Evolutionary conservation across 1,284 basidiomycete species (phyloP), one percentile per base, ranked within the genome.

Genomic region (Naganishia cerealis): DNA sequence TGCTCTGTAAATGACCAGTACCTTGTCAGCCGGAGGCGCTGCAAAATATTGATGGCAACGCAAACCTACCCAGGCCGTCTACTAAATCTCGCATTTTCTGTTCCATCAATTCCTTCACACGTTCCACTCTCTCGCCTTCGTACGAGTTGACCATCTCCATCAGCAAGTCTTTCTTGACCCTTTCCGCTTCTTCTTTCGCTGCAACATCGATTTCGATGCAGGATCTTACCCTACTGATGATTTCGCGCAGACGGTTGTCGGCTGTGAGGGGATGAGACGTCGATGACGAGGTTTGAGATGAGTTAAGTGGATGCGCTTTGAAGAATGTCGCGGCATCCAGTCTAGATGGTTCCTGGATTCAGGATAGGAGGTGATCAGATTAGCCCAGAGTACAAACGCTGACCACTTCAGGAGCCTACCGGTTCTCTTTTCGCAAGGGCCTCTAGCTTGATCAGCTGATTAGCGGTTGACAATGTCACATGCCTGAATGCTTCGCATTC

Each of bases 401-500:
- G 13, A 26, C 21, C 9, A 21, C 21, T 26, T 13, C 8, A 33
- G 26, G 52, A 7, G 71, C 75, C 33, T 54, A 80, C 79, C 42
- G 78, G 74, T 59, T 73, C 70, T 16, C 73, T 76, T 7, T 62
- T 70, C 3, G 75, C 72, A 12, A 73, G 71, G 0, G 78, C 76
- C 10, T 79, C 65, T 36, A 89, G 80, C 26, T 83, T 81, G 72
- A 88, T 86, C 29, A 90, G 78, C 69, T 87, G 87, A 73, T 92
- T 92, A 21, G 87, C 87, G 3, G 87, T 83, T 39, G 85, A 83
- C 39, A 93, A 77, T 2, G 91, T 78, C n/a, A 92, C 81, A 65
- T 85, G 86, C 67, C 87, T 85, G 67, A 94, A 84, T 40, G 84
- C 83, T 62, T 85, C 80, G 57, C 89, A 91, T 78, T 94, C 90